Evolutionary conservation across 352 stramenopile genomes (phyloP), one percentile per base, ranked within the genome.

Genomic region (Pythium monospermum): DNA sequence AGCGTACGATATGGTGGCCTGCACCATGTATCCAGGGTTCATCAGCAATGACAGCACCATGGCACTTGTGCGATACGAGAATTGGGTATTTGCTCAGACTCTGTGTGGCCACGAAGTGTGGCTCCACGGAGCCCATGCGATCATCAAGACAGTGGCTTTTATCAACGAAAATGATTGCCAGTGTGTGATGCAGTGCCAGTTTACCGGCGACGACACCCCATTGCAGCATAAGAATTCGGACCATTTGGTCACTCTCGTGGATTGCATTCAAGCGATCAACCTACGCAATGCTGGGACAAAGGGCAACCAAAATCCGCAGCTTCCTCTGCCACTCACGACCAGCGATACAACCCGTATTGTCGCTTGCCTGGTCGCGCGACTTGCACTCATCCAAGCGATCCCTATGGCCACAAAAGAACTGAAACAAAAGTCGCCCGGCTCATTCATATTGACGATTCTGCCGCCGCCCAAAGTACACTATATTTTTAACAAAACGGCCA

Each of bases 351-450:
- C 23, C 6, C 52, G 67, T 4, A 43, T 88, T 26, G 69, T 77
- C 28, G 18, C 67, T 25, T 63, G 53, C 8, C 69, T 88, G 16
- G 55, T 64, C 4, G 25, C 60, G 25, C 56, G 65, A 13, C 45
- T 76, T 16, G 53, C 61, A 7, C 41, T 88, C 4, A 57, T 71
- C 5, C 64, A 64, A 37, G 45, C 64, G 8, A 54, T 86, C 26
- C 59, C 53, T n/a, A 76, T 84, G 59, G 60, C 73, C 25, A 84
- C 73, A 0, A 70, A 73, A 49, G 77, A 87, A 21, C 58, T 87
- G 3, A 66, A 73, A 40, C 63, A 59, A 35, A 77, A 68, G 51
- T 64, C 55, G 7, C 44, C 61, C 0, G 54, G 53, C 25, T 46
- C n/a, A 15, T 53, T 73, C 12, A 67, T 73, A 13, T 61, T 89